Evolutionary conservation across 352 stramenopile species (phyloP).

Genomic region (Pythium oligandrum): DNA sequence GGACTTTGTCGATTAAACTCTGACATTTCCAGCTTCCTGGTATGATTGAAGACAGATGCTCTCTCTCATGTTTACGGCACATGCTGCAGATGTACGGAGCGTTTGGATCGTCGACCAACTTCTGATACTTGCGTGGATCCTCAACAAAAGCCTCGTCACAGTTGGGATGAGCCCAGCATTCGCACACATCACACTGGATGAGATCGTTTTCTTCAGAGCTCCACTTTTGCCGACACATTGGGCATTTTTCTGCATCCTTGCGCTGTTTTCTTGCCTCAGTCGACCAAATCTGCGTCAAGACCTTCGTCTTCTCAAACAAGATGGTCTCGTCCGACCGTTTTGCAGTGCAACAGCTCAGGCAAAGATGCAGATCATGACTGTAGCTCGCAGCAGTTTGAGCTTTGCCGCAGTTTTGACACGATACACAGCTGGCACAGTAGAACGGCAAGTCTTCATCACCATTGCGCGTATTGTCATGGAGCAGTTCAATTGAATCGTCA

Average conservation of each 20-base stretch:
- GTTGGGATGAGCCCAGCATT: slow-evolving; percentile 77
- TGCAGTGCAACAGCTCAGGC: slow-evolving; percentile 50
- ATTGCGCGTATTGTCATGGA: slow-evolving; percentile 1
- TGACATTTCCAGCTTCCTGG: slow-evolving; percentile 53
- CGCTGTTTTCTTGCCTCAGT: slow-evolving; percentile 39
- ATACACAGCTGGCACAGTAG: slow-evolving; percentile 66
- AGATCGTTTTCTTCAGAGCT: slow-evolving; percentile 67
- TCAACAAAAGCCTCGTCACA: slow-evolving; percentile 62
- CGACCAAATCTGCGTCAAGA: slow-evolving; percentile 58
- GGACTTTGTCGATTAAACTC: slow-evolving; percentile 65
- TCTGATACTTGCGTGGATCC: slow-evolving; percentile 58
- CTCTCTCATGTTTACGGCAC: slow-evolving; percentile 59
- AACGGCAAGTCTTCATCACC: slow-evolving; percentile 19
- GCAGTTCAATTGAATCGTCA: slow-evolving; percentile 14
- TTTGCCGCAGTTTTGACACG: slow-evolving; percentile 49
- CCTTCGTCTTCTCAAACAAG: slow-evolving; percentile 43
- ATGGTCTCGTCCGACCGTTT: slow-evolving; percentile 46
- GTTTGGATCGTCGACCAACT: slow-evolving; percentile 55
- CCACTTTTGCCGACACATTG: slow-evolving; percentile 71
- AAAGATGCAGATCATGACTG: slow-evolving; percentile 55
- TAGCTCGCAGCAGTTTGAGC: slow-evolving; percentile 44
- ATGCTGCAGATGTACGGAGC: slow-evolving; percentile 69
- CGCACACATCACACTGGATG: slow-evolving; percentile 85
- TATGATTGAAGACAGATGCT: slow-evolving; percentile 32
- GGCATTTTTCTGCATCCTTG: slow-evolving; percentile 70